Evolutionary conservation across 2,329 filamentous ascomycete genomes (phyloP), one percentile per base, ranked within the genome.

Genomic region (Penicillium hordei): DNA sequence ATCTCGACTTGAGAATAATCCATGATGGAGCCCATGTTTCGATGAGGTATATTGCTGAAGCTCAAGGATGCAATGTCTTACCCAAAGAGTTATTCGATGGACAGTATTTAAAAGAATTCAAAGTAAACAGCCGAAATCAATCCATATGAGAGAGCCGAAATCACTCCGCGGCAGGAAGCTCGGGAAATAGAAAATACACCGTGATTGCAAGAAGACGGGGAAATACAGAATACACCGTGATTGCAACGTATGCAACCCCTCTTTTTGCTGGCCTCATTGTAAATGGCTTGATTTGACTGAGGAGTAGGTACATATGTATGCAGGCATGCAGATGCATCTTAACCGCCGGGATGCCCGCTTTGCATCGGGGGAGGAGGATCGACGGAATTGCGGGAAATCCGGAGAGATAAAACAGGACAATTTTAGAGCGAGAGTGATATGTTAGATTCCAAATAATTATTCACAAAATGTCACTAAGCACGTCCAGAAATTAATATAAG

Each of bases 1-100:
- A 83, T 76, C 2, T 65, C 53, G 34, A 56, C 60, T 4, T 56
- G 44, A 9, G 57, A 56, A 4, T 25, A 38, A 9, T 57, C 52
- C 23, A 44, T 51, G 36, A 42, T 6, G 15, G 58, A 57, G 12
- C 45, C 55, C 60, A 66, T 64, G n/a, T 21, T 50, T 21, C 5
- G 29, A 34, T 1, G 29, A 29, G 13, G 9, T 27, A 39, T 45
- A 15, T 19, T 34, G 38, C 15, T 8, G 23, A n/a, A 25, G 13
- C 31, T 6, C 1, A 23, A 34, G 1, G 3, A 27, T 5, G 21
- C 1, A 34, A 13, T 8, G 7, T 12, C n/a, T 27, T 34, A 17
- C 4, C 21, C 17, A 4, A 12, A 25, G 9, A 17, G 17, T 8
- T 3, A 9, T 34, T 25, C 5, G 1, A 17, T 45, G 39, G 19